Evolutionary conservation across 1,139 yeast genomes (phyloP), one percentile per base, ranked within the genome.

Genomic region (Tardiomyces depauwii): DNA sequence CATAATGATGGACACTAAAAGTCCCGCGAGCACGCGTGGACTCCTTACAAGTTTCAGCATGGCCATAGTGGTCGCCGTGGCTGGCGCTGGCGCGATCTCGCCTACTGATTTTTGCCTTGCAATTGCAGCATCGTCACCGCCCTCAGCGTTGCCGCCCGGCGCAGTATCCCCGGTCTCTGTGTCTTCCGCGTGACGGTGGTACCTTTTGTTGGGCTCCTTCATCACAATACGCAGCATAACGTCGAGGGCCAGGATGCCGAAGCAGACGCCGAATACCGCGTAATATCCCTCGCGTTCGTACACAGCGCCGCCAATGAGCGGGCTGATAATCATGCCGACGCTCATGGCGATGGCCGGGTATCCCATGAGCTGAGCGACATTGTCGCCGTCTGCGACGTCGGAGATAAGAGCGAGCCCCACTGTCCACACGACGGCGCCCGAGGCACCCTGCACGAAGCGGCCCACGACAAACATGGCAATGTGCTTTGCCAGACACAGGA

Each of bases 401-500:
- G 63, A 58, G 14, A 65, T 46, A 19, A 65, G 57, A 5, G 70
- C 67, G 43, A 65, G 49, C 3, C 70, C 69, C n/a, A 62, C 66
- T 0, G 62, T 57, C 70, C 70, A 65, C 6, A 63, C 66, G 4
- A 62, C 53, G n/a, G 63, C 63, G n/a, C 61, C 65, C 27, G 67
- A 57, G 2, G 62, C 36, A 2, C 70, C 68, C 44, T 64, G 67
- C 19, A 65, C 42, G 14, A 62, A 48, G 27, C 70, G 56, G 30
- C 67, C 68, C 40, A 60, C 54, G 45, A 59, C 52, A 46, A 61
- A 63, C 41, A 53, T 40, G 45, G 53, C 48, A 32, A 49, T 39
- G n/a, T 44, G 40, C 14, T 44, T 45, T 13, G 54, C 47, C 16
- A 55, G 47, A 21, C 44, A 43, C 25, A 55, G 43, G 45, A 55